Evolutionary conservation across 2,329 filamentous ascomycete genomes (phyloP).

Genomic region (Eutypella sp.): DNA sequence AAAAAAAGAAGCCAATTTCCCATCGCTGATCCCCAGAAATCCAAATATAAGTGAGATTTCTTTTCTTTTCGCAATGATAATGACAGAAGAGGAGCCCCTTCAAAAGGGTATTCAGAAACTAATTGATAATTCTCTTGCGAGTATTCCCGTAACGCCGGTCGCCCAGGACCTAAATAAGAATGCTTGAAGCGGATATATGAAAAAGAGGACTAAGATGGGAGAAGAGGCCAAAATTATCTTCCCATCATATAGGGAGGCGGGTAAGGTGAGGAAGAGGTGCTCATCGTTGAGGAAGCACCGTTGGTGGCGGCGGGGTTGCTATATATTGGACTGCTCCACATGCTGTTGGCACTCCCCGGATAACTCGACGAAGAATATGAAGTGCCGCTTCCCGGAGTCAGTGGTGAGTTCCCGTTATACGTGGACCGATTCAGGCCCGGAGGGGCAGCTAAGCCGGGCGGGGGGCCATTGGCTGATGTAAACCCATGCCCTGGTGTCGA

Average conservation of each 20-base stretch:
- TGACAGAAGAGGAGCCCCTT: conserved; percentile 7
- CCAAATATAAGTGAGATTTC: neutral
- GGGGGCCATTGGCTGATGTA: conserved; percentile 67
- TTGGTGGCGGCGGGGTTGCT: conserved; percentile 19
- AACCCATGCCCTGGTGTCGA: conserved; percentile 53
- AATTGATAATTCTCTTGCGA: neutral
- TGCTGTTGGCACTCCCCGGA: conserved; percentile 12
- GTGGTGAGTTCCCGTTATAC: conserved; percentile 16
- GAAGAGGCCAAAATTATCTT: conserved; percentile 11
- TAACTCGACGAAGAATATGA: conserved; percentile 19
- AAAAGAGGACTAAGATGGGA: neutral
- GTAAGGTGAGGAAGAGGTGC: conserved; percentile 16
- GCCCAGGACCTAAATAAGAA: conserved; percentile 13
- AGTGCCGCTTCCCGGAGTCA: conserved; percentile 15
- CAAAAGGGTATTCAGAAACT: neutral
- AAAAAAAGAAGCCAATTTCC: conserved; percentile 15
- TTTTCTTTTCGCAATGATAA: conserved; percentile 13
- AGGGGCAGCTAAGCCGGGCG: conserved; percentile 73
- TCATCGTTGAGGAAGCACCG: conserved; percentile 17
- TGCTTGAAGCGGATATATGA: conserved; percentile 3
- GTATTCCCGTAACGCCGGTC: conserved; percentile 12
- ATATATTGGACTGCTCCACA: conserved; percentile 22
- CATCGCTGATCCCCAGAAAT: neutral
- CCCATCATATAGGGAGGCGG: conserved; percentile 22
- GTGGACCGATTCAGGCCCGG: conserved; percentile 53